phyloP scores from a whole-genome alignment of 2,329 filamentous ascomycete genomes.

The Colletotrichum sp. region DNA sequence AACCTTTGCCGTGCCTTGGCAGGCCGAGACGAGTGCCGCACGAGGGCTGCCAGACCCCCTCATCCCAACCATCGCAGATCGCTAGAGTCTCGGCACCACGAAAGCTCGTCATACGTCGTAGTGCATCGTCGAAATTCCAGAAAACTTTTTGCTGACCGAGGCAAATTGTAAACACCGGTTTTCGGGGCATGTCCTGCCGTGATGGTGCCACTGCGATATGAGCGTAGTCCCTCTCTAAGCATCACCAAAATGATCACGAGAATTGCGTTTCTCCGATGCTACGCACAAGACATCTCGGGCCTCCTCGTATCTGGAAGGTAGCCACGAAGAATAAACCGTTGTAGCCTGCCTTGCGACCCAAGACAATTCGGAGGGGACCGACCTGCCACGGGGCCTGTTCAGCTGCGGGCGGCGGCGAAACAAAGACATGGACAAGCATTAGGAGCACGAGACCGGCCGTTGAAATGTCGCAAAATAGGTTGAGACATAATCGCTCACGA shows the following conservation, averaged over 20 bases:
- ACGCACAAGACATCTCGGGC: not conserved
- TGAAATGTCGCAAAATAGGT: conserved; percentile 12
- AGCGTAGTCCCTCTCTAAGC: not conserved
- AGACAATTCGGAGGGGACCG: not conserved
- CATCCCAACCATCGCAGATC: not conserved
- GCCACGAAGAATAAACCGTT: not conserved
- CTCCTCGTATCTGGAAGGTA: not conserved
- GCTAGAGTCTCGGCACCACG: not conserved
- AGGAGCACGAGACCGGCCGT: conserved; percentile 1
- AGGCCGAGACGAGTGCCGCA: not conserved
- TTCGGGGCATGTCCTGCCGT: not conserved
- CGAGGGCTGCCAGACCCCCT: not conserved
- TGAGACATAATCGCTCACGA: conserved; percentile 11
- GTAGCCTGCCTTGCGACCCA: not conserved
- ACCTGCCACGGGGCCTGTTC: not conserved
- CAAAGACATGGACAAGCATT: not conserved
- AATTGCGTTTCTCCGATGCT: not conserved
- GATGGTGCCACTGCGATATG: not conserved
- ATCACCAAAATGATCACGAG: not conserved
- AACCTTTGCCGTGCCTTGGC: not conserved
- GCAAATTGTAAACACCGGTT: not conserved
- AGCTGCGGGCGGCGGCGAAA: not conserved
- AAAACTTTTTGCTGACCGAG: not conserved
- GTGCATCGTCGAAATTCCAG: not conserved
- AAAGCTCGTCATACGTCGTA: conserved; percentile 2